These are phyloP conservation scores for Colletotrichum simmondsii DNA, from an alignment of 2,329 filamentous ascomycete genomes.

Conservation along the genomic window DNA sequence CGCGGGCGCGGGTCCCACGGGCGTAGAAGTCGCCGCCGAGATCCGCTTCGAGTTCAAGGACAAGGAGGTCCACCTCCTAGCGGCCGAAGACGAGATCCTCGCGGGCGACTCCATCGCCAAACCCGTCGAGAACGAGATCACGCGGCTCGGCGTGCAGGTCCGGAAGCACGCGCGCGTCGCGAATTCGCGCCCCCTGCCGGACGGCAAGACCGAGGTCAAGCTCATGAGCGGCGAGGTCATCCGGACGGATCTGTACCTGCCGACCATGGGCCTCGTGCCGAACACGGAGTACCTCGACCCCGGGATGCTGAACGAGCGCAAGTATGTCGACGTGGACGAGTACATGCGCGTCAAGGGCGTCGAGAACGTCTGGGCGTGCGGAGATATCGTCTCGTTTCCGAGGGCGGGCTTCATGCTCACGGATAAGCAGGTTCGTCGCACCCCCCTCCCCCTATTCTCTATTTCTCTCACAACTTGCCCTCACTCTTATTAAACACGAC, in stretches of 20 bases:
- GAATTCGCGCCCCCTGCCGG: conserved; percentile 43
- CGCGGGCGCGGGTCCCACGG: conserved; percentile 67
- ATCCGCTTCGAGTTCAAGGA: conserved; percentile 61
- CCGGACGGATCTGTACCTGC: conserved; percentile 65
- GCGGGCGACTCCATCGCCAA: conserved; percentile 55
- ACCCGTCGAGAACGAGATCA: conserved; percentile 59
- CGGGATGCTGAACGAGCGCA: conserved; percentile 54
- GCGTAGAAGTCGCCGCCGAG: conserved; percentile 66
- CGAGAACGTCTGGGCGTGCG: conserved; percentile 62
- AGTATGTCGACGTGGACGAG: conserved; percentile 62
- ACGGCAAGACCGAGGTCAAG: conserved; percentile 60
- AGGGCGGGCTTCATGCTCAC: conserved; percentile 69
- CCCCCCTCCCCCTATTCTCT: neutral
- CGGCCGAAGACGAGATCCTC: conserved; percentile 52
- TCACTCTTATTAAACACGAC: neutral
- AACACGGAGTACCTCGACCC: conserved; percentile 65
- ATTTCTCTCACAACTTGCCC: neutral
- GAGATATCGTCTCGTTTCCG: conserved; percentile 63
- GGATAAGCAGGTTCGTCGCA: conserved; percentile 59
- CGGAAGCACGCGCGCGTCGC: conserved; percentile 53
- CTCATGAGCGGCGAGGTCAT: conserved; percentile 59
- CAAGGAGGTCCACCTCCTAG: conserved; percentile 62
- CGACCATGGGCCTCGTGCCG: conserved; percentile 64
- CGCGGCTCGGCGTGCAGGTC: conserved; percentile 63
- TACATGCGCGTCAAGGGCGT: conserved; percentile 58